These are phyloP conservation scores for Phoma sp. DNA, from an alignment of 2,329 filamentous ascomycete genomes.

Conservation along the genomic window DNA sequence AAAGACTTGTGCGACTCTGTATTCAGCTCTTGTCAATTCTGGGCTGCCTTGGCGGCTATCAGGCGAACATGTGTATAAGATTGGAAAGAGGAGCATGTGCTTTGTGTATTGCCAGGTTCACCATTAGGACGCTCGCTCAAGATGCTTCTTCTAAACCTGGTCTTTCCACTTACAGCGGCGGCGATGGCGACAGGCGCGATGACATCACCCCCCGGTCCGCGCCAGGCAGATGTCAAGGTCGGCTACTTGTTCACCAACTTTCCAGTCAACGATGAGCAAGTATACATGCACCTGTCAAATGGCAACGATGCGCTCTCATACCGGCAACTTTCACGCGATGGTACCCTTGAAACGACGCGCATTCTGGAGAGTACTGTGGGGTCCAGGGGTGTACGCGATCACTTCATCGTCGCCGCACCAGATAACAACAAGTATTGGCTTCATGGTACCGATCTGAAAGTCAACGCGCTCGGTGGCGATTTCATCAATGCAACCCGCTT, in stretches of 20 bases:
- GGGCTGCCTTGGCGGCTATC: slow-evolving; percentile 1
- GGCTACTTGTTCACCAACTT: slow-evolving; percentile 14
- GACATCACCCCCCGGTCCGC: not conserved
- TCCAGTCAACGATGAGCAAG: slow-evolving; percentile 11
- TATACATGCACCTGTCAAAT: slow-evolving; percentile 14
- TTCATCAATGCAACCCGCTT: slow-evolving; percentile 17
- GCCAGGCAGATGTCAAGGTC: slow-evolving; percentile 11
- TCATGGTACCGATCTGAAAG: slow-evolving; percentile 10
- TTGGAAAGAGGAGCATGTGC: not conserved
- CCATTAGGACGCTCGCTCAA: not conserved
- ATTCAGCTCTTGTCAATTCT: not conserved
- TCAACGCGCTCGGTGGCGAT: slow-evolving; percentile 10
- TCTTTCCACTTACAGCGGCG: not conserved
- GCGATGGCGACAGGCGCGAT: not conserved
- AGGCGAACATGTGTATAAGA: not conserved
- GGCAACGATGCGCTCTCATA: slow-evolving; percentile 13
- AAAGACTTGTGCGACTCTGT: not conserved
- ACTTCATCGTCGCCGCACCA: slow-evolving; percentile 7
- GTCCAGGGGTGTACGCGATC: slow-evolving; percentile 10
- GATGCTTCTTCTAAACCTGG: not conserved
- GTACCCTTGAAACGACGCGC: slow-evolving; percentile 3
- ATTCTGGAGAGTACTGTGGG: slow-evolving; percentile 9
- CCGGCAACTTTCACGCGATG: slow-evolving; percentile 7
- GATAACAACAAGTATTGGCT: slow-evolving; percentile 16
- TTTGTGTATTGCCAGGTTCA: no score